Conservation (phyloP, 768 basidiomycete species). For the Lentinus tigrinus region DNA sequence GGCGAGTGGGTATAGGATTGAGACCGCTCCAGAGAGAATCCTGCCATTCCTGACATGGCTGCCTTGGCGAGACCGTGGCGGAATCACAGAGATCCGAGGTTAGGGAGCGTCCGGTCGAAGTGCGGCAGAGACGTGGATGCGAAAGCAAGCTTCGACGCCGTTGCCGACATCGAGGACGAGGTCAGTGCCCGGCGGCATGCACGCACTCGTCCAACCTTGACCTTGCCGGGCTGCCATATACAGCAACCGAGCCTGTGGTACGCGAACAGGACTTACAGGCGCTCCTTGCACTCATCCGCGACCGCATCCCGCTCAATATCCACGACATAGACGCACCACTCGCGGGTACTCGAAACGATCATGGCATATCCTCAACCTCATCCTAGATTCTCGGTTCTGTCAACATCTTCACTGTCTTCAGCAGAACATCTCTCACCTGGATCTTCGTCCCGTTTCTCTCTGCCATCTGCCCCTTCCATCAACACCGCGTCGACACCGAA, state of each 20-base stretch:
- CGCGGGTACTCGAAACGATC: neutral
- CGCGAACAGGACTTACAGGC: too few species aligned
- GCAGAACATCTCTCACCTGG: slow-evolving; percentile 53
- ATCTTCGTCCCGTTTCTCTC: slow-evolving; percentile 66
- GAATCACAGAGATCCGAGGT: too few species aligned
- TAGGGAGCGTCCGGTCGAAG: too few species aligned
- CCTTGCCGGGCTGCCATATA: neutral
- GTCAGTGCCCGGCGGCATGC: neutral
- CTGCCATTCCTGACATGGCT: slow-evolving; percentile 6
- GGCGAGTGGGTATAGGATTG: neutral
- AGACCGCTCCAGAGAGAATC: slow-evolving; percentile 1
- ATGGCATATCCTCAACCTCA: slow-evolving; percentile 59
- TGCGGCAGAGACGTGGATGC: neutral
- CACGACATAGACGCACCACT: too few species aligned
- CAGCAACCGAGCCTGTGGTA: too few species aligned
- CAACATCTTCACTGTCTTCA: slow-evolving; percentile 52
- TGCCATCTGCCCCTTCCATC: slow-evolving; percentile 55
- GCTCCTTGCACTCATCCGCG: too few species aligned
- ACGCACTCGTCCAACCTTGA: neutral
- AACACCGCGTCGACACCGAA: slow-evolving; percentile 42
- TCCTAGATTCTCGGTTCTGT: slow-evolving; percentile 68
- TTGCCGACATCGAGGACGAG: slow-evolving; percentile 7
- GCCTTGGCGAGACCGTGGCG: slow-evolving; percentile 3
- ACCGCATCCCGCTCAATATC: too few species aligned
- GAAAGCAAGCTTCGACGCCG: slow-evolving; percentile 5